Conservation (phyloP, 2,329 filamentous ascomycete genomes). For the Taxawa tesnikishii region DNA sequence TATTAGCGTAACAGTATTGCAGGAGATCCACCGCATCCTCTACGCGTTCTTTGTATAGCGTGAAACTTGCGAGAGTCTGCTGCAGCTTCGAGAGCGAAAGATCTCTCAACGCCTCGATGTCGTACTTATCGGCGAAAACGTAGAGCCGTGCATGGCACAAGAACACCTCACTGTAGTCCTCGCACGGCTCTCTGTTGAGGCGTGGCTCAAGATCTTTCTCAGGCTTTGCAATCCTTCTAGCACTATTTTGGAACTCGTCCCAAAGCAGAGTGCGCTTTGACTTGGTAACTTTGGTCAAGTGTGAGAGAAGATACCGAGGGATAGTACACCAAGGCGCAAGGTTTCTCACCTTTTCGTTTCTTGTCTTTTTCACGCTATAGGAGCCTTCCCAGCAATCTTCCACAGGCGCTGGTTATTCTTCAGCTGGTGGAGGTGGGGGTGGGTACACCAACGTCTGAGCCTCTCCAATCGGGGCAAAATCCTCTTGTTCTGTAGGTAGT, state of each 20-base stretch:
- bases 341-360: too few relatives aligned
- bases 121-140: conserved; percentile 28
- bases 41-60: conserved; percentile 15
- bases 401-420: too few relatives aligned
- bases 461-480: too few relatives aligned
- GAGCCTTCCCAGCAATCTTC: too few relatives aligned
- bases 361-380: too few relatives aligned
- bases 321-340: too few relatives aligned
- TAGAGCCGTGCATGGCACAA: conserved; percentile 28
- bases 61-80: conserved; percentile 18
- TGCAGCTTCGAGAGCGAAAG: conserved; percentile 22
- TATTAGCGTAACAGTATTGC: conserved; percentile 24
- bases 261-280: conserved; percentile 1
- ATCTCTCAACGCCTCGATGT: conserved; percentile 19
- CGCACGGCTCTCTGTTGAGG: conserved; percentile 1
- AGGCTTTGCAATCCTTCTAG: not conserved
- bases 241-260: conserved; percentile 1
- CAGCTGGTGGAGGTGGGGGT: too few relatives aligned
- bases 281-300: too few relatives aligned
- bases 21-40: conserved; percentile 20
- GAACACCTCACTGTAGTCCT: conserved; percentile 20
- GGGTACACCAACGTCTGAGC: too few relatives aligned
- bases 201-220: conserved; percentile 1
- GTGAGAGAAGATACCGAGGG: too few relatives aligned
- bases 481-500: too few relatives aligned